These are phyloP conservation scores for Collybia mongolica DNA, from an alignment of 768 basidiomycete species.

Conservation along the genomic window DNA sequence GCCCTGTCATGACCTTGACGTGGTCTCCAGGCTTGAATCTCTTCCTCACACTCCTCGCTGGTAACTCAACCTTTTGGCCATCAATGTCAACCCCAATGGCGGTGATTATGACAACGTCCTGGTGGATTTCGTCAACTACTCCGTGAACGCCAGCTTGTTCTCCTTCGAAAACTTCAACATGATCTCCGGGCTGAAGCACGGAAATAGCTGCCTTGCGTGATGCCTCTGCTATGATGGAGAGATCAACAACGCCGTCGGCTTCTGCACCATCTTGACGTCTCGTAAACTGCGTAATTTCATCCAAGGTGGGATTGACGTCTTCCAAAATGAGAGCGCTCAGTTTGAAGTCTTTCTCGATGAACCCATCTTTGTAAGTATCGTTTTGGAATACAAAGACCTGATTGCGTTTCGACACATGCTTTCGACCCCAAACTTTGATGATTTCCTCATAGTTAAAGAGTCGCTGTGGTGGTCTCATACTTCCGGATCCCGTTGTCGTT, in stretches of 20 bases:
- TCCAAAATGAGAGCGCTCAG: constrained; percentile 75
- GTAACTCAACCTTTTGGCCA: constrained; percentile 82
- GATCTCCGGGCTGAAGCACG: constrained; percentile 96
- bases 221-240: constrained; percentile 90
- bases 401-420: constrained; percentile 71
- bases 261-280: constrained; percentile 70
- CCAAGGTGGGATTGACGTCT: constrained; percentile 91
- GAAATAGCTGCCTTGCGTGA: constrained; percentile 89
- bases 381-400: constrained; percentile 84
- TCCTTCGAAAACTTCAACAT: constrained; percentile 96
- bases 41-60: constrained; percentile 88
- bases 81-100: constrained; percentile 82
- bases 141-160: constrained; percentile 94
- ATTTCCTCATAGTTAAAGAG: constrained; percentile 96
- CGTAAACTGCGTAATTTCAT: constrained; percentile 93
- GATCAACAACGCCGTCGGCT: constrained; percentile 71
- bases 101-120: constrained; percentile 84
- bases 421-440: constrained; percentile 78
- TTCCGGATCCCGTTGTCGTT: constrained; percentile 40
- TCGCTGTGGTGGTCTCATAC: constrained; percentile 85
- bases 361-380: constrained; percentile 93
- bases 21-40: constrained; percentile 97
- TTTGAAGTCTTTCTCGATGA: constrained; percentile 95
- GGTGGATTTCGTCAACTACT: constrained; percentile 84
- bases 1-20: constrained; percentile 96